phyloP scores from a whole-genome alignment of 768 basidiomycete genomes.

The Suillus alpinus region DNA sequence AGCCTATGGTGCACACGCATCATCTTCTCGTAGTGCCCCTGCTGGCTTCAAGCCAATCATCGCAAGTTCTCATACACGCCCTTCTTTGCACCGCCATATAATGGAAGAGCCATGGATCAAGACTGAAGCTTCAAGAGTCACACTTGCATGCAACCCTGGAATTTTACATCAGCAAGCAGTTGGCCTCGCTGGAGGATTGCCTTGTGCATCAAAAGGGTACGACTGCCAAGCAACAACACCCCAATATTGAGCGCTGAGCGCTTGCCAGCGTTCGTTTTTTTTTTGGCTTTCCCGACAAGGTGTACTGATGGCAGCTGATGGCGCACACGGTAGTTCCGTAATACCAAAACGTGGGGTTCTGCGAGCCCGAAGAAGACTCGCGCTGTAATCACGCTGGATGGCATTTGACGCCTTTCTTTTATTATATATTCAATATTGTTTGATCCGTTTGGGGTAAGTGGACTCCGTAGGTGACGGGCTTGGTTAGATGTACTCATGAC shows the following conservation, averaged over 20 bases:
- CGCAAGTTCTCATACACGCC: neutral
- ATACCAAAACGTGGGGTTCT: neutral
- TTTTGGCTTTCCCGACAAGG: neutral
- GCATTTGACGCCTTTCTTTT: neutral
- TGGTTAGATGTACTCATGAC: neutral
- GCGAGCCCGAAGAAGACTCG: neutral
- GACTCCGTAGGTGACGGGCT: neutral
- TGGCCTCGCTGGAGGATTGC: neutral
- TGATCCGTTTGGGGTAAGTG: neutral
- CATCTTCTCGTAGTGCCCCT: neutral
- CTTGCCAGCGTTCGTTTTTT: neutral
- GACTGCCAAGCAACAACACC: neutral
- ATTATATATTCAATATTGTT: neutral
- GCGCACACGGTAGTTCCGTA: neutral
- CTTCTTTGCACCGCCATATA: neutral
- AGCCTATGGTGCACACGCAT: neutral
- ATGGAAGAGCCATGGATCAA: slow-evolving; percentile 4
- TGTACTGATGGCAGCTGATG: neutral
- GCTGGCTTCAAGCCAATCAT: neutral
- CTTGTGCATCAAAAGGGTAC: slow-evolving; percentile 3
- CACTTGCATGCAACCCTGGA: neutral
- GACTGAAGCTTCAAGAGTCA: neutral
- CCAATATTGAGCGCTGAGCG: neutral
- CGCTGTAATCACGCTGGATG: neutral
- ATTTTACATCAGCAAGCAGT: neutral